A percentile compares a stretch with the other conserved stretches of the same genome.
Conservation (phyloP, 768 basidiomycete species). For the Panellus pusillus region DNA sequence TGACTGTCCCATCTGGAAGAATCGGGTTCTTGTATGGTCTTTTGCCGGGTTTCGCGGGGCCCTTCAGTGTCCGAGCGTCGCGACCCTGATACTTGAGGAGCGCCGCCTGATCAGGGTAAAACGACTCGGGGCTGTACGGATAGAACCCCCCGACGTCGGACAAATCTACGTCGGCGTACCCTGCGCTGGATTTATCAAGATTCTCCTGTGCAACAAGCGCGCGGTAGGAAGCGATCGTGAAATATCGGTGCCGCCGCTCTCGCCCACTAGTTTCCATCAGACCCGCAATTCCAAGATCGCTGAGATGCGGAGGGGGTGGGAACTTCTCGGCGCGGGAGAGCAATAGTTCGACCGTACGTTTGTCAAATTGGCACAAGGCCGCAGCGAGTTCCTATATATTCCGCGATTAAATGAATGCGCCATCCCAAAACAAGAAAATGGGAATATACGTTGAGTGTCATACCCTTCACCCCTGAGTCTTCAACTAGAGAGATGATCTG, state of each 20-base stretch:
- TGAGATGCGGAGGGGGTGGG: conserved; percentile 68
- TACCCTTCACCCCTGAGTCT: conserved; percentile 63
- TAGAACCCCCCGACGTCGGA: conserved; percentile 56
- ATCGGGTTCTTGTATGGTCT: conserved; percentile 49
- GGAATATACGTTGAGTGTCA: conserved; percentile 64
- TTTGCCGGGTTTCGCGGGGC: conserved; percentile 29
- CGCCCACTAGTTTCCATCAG: conserved; percentile 82
- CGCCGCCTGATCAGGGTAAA: conserved; percentile 49
- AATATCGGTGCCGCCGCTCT: conserved; percentile 86
- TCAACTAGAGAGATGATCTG: conserved; percentile 78
- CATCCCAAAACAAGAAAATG: conserved; percentile 3
- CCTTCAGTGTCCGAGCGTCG: conserved; percentile 1
- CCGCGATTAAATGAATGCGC: conserved; percentile 1
- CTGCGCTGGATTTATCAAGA: conserved; percentile 51
- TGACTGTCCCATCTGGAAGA: conserved; percentile 50
- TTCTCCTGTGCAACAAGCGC: conserved; percentile 63
- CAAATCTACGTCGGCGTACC: conserved; percentile 48
- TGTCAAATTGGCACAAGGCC: conserved; percentile 70
- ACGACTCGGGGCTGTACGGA: conserved; percentile 42
- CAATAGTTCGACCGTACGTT: conserved; percentile 80
- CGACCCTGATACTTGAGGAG: conserved; percentile 49
- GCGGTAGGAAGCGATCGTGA: conserved; percentile 69
- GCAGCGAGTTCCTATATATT: conserved; percentile 60
- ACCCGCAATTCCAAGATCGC: conserved; percentile 66
- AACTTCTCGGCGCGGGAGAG: conserved; percentile 66